Evolutionary conservation across 441 rosid species (phyloP).

Genomic region (Arabidopsis lyrata): DNA sequence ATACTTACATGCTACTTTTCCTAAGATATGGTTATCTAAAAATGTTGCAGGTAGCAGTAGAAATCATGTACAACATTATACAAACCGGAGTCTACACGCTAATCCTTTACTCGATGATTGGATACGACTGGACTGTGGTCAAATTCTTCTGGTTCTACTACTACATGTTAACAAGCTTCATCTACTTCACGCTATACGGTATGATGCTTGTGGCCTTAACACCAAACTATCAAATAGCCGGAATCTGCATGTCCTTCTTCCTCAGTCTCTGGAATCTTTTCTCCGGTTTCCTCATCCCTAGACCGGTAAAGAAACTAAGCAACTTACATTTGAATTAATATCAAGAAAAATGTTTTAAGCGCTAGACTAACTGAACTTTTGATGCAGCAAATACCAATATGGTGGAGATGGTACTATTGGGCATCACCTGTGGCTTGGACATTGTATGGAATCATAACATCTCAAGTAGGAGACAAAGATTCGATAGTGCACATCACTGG

Average conservation of each 20-base stretch:
- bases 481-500: slow-evolving; percentile 52
- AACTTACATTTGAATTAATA: neutral
- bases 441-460: slow-evolving; percentile 74
- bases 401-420: slow-evolving; percentile 99
- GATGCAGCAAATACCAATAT: slow-evolving; percentile 72
- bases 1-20: neutral
- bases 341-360: neutral
- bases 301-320: slow-evolving; percentile 52
- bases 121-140: slow-evolving; percentile 60
- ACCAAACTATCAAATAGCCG: slow-evolving; percentile 74
- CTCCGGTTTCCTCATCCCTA: slow-evolving; percentile 76
- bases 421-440: slow-evolving; percentile 88
- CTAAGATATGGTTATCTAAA: neutral
- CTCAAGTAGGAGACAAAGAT: slow-evolving; percentile 74
- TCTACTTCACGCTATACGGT: slow-evolving; percentile 79
- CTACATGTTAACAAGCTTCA: slow-evolving; percentile 60
- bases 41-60: slow-evolving; percentile 70
- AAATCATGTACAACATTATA: slow-evolving; percentile 59
- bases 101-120: slow-evolving; percentile 77
- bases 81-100: slow-evolving; percentile 60
- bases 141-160: slow-evolving; percentile 77
- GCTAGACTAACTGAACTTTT: neutral
- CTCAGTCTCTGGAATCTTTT: slow-evolving; percentile 86
- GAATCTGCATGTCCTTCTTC: slow-evolving; percentile 81
- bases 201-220: slow-evolving; percentile 87